phyloP scores from a whole-genome alignment of 371 early-diverging fungal species.

The Ecytonucleospora hepatopenaei region DNA sequence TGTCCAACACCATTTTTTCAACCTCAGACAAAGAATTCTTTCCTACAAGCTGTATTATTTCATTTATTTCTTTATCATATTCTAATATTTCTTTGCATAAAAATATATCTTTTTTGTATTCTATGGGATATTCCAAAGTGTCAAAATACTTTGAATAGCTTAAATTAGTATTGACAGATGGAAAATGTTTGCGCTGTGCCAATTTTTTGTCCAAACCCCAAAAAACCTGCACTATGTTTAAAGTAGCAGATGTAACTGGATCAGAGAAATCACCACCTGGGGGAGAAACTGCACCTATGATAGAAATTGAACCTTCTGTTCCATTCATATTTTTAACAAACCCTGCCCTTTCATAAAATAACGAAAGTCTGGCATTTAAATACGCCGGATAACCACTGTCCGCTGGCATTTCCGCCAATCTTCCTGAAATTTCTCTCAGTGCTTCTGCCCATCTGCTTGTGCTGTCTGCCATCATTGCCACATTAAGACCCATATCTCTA shows the following conservation, averaged over 20 bases:
- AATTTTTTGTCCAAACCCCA: slow-evolving; percentile 99
- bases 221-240: slow-evolving; percentile 98
- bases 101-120: slow-evolving; percentile 80
- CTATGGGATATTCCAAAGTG: slow-evolving; percentile 84
- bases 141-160: slow-evolving; percentile 95
- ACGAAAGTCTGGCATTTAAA: slow-evolving; percentile 91
- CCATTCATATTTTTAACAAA: slow-evolving; percentile 84
- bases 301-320: slow-evolving; percentile 84
- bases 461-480: slow-evolving; percentile 99
- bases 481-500: slow-evolving; percentile 98
- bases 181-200: slow-evolving; percentile 99
- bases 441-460: slow-evolving; percentile 99
- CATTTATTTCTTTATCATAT: slow-evolving; percentile 89
- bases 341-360: slow-evolving; percentile 99
- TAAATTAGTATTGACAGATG: slow-evolving; percentile 96
- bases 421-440: slow-evolving; percentile 97
- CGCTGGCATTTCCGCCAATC: slow-evolving; percentile 99
- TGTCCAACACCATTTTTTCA: slow-evolving; percentile 93
- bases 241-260: slow-evolving; percentile 92
- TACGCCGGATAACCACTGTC: slow-evolving; percentile 99
- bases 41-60: slow-evolving; percentile 98
- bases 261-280: slow-evolving; percentile 99
- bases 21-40: slow-evolving; percentile 89
- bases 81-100: slow-evolving; percentile 93
- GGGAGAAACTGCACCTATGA: slow-evolving; percentile 98